Evolutionary conservation across 306 rosid species (phyloP).

Genomic region (Canavalia gladiata): DNA sequence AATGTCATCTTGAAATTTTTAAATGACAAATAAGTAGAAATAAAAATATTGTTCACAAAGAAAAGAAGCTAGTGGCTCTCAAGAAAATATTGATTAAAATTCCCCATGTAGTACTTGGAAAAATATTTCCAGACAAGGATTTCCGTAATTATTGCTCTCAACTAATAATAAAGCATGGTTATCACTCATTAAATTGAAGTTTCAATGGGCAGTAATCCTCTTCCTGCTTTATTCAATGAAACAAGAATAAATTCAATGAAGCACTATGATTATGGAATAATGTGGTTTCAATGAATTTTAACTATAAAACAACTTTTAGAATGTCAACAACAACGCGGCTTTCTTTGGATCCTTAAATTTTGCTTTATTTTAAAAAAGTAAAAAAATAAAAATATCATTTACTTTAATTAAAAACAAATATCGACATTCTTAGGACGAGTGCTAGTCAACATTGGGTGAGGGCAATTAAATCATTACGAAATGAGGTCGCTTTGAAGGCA

Average conservation of each 20-base stretch:
- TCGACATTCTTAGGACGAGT: no score
- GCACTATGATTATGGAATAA: neutral
- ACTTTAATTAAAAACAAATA: no score
- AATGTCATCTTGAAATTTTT: no score
- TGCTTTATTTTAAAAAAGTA: no score
- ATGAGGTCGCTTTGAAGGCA: conserved; percentile 34
- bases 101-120: neutral
- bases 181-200: no score
- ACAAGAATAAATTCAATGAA: no score
- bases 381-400: neutral
- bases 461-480: neutral
- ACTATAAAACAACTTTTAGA: conserved; percentile 6
- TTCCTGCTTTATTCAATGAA: no score
- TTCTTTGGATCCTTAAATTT: neutral
- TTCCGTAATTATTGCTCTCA: neutral
- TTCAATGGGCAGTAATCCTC: no score
- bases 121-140: neutral
- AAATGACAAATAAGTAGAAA: no score
- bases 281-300: neutral
- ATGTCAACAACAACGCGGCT: neutral
- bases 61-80: neutral
- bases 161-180: neutral
- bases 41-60: no score
- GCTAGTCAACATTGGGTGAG: neutral
- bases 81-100: neutral